Percentiles rank a stretch among this genome's conserved stretches.
Conservation (phyloP, 352 stramenopile species). For the Hyaloperonospora arabidopsidis region DNA sequence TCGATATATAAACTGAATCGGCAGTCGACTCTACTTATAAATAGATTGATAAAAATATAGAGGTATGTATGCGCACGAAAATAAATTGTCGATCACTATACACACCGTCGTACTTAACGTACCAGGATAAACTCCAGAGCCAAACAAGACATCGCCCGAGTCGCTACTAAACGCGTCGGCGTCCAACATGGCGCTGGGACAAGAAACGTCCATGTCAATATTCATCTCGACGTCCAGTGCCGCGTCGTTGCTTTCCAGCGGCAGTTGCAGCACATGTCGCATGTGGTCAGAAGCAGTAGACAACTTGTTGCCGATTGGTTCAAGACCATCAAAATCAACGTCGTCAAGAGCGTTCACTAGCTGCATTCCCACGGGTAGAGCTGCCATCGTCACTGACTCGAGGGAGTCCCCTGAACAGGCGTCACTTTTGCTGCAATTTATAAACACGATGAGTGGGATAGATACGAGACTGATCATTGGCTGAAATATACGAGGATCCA, state of each 20-base stretch:
- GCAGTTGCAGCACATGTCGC: not conserved
- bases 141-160: conserved; percentile 21
- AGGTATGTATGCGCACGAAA: too few relatives aligned
- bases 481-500: too few relatives aligned
- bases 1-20: too few relatives aligned
- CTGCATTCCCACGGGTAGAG: not conserved
- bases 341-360: not conserved
- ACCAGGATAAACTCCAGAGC: conserved; percentile 34
- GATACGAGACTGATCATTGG: too few relatives aligned
- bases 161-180: conserved; percentile 39
- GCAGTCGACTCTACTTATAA: too few relatives aligned
- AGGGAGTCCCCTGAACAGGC: not conserved
- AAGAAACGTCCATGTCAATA: conserved; percentile 55
- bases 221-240: conserved; percentile 43
- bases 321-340: not conserved
- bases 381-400: not conserved
- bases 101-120: too few relatives aligned
- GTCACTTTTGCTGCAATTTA: too few relatives aligned
- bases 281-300: not conserved
- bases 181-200: conserved; percentile 58
- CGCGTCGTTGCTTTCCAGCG: conserved; percentile 10
- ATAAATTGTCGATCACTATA: too few relatives aligned
- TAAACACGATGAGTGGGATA: too few relatives aligned
- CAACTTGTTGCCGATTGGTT: not conserved
- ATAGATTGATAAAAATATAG: too few relatives aligned